phyloP scores from a whole-genome alignment of 108 stramenopile genomes.

The Fragilaria radians region DNA sequence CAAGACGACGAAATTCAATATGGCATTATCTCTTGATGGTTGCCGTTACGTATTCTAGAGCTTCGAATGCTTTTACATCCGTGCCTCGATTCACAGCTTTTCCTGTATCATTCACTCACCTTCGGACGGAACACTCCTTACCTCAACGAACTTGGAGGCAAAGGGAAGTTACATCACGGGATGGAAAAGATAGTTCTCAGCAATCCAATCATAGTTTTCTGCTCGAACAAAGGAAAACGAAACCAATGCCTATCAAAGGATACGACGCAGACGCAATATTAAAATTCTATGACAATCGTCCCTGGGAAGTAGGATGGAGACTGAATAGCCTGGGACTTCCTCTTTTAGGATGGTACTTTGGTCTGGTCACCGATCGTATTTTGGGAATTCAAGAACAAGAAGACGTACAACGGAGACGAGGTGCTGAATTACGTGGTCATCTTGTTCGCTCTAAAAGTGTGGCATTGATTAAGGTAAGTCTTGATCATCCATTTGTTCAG shows the following conservation, averaged over 20 bases:
- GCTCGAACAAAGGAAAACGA: constrained; percentile 33
- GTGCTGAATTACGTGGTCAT: constrained; percentile 60
- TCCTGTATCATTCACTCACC: too few relatives aligned
- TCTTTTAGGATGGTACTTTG: constrained; percentile 68
- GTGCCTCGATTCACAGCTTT: too few relatives aligned
- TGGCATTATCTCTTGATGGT: too few relatives aligned
- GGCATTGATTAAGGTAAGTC: constrained; percentile 63
- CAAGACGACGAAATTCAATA: too few relatives aligned
- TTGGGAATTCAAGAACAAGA: constrained; percentile 39
- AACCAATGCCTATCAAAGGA: constrained; percentile 56
- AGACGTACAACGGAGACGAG: constrained; percentile 55
- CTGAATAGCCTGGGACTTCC: constrained; percentile 70
- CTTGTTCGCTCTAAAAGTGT: constrained; percentile 61
- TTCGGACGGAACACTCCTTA: constrained; percentile 1
- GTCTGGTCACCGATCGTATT: constrained; percentile 57
- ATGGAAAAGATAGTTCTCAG: too few relatives aligned
- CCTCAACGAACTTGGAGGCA: not conserved
- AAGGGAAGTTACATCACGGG: too few relatives aligned
- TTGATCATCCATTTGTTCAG: too few relatives aligned
- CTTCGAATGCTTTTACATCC: too few relatives aligned
- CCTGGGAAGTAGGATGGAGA: constrained; percentile 66
- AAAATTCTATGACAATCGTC: constrained; percentile 60
- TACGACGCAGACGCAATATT: constrained; percentile 66
- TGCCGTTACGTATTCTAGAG: too few relatives aligned
- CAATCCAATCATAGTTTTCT: too few relatives aligned